phyloP scores from a whole-genome alignment of 768 basidiomycete species.

The Lactarius sp. region DNA sequence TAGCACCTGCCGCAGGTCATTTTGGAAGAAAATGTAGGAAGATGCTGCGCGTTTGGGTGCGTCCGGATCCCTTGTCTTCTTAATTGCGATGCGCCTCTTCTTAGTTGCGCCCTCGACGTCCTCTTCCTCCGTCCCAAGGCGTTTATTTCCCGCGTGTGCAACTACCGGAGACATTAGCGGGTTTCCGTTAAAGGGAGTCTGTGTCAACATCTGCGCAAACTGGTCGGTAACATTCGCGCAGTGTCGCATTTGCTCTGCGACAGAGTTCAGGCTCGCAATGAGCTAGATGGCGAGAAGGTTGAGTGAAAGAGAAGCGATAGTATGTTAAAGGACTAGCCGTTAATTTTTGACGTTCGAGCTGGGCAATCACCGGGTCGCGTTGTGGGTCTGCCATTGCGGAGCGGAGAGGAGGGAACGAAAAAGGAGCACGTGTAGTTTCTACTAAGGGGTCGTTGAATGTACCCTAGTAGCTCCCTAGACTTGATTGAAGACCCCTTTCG shows the following conservation, averaged over 20 bases:
- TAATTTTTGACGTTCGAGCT: slow-evolving; percentile 32
- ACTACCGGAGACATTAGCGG: background rate
- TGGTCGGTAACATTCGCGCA: slow-evolving; percentile 57
- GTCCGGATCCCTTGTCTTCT: slow-evolving; percentile 80
- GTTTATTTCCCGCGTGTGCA: slow-evolving; percentile 39
- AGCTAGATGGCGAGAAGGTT: slow-evolving; percentile 39
- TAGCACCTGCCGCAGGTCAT: slow-evolving; percentile 73
- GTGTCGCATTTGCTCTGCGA: slow-evolving; percentile 60
- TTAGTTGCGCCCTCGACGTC: slow-evolving; percentile 33
- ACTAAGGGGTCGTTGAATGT: background rate
- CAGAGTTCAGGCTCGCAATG: slow-evolving; percentile 46
- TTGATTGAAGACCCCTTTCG: slow-evolving; percentile 12
- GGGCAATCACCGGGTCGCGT: slow-evolving; percentile 25
- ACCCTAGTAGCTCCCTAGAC: too few species aligned
- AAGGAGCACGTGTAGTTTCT: background rate
- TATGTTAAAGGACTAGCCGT: slow-evolving; percentile 25
- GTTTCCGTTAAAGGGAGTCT: slow-evolving; percentile 32
- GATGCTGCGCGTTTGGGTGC: slow-evolving; percentile 92
- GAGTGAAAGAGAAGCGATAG: background rate
- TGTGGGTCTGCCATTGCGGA: slow-evolving; percentile 26
- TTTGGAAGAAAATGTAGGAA: slow-evolving; percentile 93
- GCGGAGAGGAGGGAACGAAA: background rate
- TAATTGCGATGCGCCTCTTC: slow-evolving; percentile 51
- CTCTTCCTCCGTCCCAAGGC: slow-evolving; percentile 37
- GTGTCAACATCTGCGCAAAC: slow-evolving; percentile 48